Evolutionary conservation across 2,329 filamentous ascomycete species (phyloP).

Genomic region (Colletotrichum liaoningense): DNA sequence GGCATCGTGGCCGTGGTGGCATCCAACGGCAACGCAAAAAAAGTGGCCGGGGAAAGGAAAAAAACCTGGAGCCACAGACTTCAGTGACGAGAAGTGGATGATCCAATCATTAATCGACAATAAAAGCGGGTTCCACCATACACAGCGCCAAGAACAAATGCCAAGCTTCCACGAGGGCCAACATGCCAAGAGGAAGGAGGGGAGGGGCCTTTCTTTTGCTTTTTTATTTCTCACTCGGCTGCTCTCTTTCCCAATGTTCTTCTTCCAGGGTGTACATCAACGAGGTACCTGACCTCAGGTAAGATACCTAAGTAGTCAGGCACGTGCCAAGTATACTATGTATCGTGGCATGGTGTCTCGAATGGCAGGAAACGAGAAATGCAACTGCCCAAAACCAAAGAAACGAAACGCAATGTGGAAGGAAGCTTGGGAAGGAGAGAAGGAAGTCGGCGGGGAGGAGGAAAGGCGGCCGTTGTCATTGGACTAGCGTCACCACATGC

Average conservation of each 20-base stretch:
- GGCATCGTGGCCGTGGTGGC: neutral
- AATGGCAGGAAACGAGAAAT: neutral
- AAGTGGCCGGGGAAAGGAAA: neutral
- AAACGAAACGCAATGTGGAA: neutral
- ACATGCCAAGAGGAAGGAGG: neutral
- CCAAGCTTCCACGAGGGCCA: neutral
- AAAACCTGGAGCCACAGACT: neutral
- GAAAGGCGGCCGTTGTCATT: constrained; percentile 5
- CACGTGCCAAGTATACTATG: neutral
- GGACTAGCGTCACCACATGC: neutral
- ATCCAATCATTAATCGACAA: neutral
- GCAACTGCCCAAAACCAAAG: neutral
- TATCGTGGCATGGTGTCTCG: neutral
- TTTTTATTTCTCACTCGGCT: no score
- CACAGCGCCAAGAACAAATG: neutral
- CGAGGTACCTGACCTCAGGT: no score
- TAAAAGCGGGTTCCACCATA: neutral
- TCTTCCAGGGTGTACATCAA: no score
- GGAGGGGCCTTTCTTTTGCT: no score
- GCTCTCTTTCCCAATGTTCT: neutral
- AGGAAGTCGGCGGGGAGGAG: neutral
- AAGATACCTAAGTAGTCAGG: no score
- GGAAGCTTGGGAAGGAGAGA: neutral
- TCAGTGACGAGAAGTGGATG: neutral
- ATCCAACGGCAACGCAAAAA: neutral